Evolutionary conservation across 345 rosid species (phyloP), one percentile per base, ranked within the genome.

Genomic region (Eucalyptus grandis): DNA sequence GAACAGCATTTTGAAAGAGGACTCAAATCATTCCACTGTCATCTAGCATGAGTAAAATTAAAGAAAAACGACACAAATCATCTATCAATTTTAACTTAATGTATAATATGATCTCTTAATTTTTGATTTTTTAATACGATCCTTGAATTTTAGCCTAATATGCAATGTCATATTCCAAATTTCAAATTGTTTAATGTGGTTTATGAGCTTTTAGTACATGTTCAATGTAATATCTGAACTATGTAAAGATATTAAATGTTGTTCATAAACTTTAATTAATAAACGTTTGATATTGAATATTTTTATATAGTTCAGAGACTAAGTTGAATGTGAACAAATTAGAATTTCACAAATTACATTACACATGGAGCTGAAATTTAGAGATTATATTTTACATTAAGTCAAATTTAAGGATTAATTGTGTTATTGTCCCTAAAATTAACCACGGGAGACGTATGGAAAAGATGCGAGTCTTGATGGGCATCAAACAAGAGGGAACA

Each of bases 41-140:
- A 31, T 69, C 43, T 69, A 3, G 1, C 81, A 5, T 31, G 4
- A 69, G 43, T 31, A 30, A 65, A 65, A 14, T 65, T 65, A n/a
- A 56, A 6, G 11, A 24, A 56, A 56, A 56, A 56, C 3, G 1
- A 21, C 4, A 17, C 58, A 53, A 53, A 53, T 53, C 2, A 53
- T 8, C 10, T 4, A 22, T 56, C 1, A 56, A 56, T 9, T 24
- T 10, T 56, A 24, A 4, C 3, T 0, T 0, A 56, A 56, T 56
- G 1, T 22, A 53, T 9, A 53, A 19, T 53, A 53, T 8, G 10
- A 53, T 53, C 24, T 53, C 10, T 4, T 53, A 19, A 53, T 4
- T 53, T 53, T 53, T 19, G 10, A 53, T 53, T 53, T 53, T 53
- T 53, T 53, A 53, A 53, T 19, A 53, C 0, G 0, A 53, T 53